Evolutionary conservation across 1,284 basidiomycete species (phyloP).

Genomic region (Ceratobasidium sp.): DNA sequence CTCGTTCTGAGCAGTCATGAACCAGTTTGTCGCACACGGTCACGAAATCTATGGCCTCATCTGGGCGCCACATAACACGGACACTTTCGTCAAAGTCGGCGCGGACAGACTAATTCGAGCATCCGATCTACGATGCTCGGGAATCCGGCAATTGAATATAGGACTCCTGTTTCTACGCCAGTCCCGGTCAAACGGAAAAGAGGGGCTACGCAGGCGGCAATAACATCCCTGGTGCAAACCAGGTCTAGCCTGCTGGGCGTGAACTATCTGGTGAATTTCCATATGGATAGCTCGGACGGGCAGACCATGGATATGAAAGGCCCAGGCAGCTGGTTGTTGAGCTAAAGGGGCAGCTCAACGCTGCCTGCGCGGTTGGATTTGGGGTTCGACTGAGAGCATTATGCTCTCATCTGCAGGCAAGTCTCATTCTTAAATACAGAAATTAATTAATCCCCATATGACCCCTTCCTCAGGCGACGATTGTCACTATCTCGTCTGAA

Average conservation of each 20-base stretch:
- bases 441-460: neutral
- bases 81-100: constrained; percentile 98
- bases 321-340: constrained; percentile 93
- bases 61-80: constrained; percentile 97
- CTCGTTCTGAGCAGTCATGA: constrained; percentile 93
- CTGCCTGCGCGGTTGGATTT: constrained; percentile 87
- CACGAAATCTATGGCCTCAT: constrained; percentile 97
- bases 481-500: constrained; percentile 91
- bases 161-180: constrained; percentile 72
- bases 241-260: constrained; percentile 89
- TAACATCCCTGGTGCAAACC: constrained; percentile 85
- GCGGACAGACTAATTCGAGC: constrained; percentile 97
- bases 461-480: constrained; percentile 77
- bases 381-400: constrained; percentile 86
- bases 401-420: constrained; percentile 87
- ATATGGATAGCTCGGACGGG: constrained; percentile 87
- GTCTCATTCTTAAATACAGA: constrained; percentile 50
- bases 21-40: constrained; percentile 98
- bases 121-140: constrained; percentile 97
- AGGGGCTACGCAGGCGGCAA: constrained; percentile 64
- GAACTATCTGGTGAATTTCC: constrained; percentile 94
- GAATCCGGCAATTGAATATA: constrained; percentile 98
- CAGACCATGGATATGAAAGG: constrained; percentile 95
- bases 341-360: constrained; percentile 80
- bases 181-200: constrained; percentile 30